Base-by-base conservation (phyloP, 31 red algal species). In the Odonthalia washingtoniensis region DNA sequence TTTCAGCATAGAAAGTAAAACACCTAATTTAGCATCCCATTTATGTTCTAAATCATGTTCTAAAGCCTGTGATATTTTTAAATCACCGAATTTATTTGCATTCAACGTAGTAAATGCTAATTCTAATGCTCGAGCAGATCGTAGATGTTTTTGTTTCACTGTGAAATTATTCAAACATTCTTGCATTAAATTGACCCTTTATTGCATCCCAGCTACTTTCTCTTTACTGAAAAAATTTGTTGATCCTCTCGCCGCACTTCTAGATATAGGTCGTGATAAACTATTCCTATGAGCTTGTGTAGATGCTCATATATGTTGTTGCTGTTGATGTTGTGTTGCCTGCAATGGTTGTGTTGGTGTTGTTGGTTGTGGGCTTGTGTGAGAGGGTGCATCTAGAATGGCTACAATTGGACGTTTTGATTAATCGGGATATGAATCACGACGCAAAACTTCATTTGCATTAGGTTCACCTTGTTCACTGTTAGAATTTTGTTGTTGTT, bases 1-100 rank as follows among this genome's bases (percentile, higher is more conserved):
- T 61, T 95, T 78, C 16, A 94, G 64, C 79, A 92, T 94, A 26
- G 89, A 90, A 27, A 93, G 72, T 18, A 98, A 69, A 17, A 96
- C 89, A 63, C 95, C 91, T 36, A 98, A 72, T 77, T 98, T 91
- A 32, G 87, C 88, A 1, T 83, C 82, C 97, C 97, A 98, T n/a
- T n/a, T n/a, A n/a, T n/a, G n/a, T n/a, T n/a, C n/a, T n/a, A n/a
- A n/a, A n/a, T n/a, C n/a, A n/a, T 74, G 74, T 91, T n/a, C n/a
- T n/a, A n/a, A n/a, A n/a, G 97, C 91, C 68, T 87, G 91, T 4
- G 95, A 78, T 33, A 83, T 72, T 76, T 98, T 98, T 52, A 96
- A 79, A 63, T 98, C 97, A 18, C 97, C 97, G 86, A 98, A 98
- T 30, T 93, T 98, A 61, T 93, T 93, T 26, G 93, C 87, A 75